phyloP scores from a whole-genome alignment of 1,139 yeast species.

The Sugiyamaella paludigena region DNA sequence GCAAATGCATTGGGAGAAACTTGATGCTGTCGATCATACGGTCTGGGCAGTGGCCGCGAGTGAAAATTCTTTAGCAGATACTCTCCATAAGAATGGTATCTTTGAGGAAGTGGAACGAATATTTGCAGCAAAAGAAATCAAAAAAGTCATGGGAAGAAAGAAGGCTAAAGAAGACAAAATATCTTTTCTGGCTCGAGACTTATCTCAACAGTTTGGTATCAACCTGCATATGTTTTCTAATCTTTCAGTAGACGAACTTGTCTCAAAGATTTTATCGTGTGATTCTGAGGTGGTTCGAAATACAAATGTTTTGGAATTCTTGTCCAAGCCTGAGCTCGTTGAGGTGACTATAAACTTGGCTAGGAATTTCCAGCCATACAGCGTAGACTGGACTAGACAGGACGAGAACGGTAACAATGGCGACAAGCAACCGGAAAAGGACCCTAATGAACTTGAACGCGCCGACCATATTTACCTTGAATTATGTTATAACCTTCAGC shows the following conservation, averaged over 20 bases:
- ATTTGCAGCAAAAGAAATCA: constrained; percentile 66
- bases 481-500: constrained; percentile 70
- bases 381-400: constrained; percentile 47
- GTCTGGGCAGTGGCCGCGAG: constrained; percentile 66
- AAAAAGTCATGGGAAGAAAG: constrained; percentile 38
- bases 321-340: constrained; percentile 66
- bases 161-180: constrained; percentile 46
- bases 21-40: constrained; percentile 63
- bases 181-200: constrained; percentile 69
- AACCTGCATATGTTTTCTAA: constrained; percentile 78
- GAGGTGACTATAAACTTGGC: constrained; percentile 68
- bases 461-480: constrained; percentile 79
- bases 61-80: constrained; percentile 49
- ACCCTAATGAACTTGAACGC: constrained; percentile 65
- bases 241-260: constrained; percentile 59
- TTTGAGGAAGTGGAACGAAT: constrained; percentile 72
- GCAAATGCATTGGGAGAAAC: constrained; percentile 94
- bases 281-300: constrained; percentile 66
- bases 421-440: constrained; percentile 49
- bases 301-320: constrained; percentile 74
- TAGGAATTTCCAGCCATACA: constrained; percentile 70
- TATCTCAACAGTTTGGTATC: constrained; percentile 90
- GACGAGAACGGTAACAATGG: constrained; percentile 21
- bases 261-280: constrained; percentile 66
- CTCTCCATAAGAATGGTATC: constrained; percentile 66